Base-by-base conservation (phyloP, 2,329 filamentous ascomycete species). In the Conoideocrella luteorostrata region DNA sequence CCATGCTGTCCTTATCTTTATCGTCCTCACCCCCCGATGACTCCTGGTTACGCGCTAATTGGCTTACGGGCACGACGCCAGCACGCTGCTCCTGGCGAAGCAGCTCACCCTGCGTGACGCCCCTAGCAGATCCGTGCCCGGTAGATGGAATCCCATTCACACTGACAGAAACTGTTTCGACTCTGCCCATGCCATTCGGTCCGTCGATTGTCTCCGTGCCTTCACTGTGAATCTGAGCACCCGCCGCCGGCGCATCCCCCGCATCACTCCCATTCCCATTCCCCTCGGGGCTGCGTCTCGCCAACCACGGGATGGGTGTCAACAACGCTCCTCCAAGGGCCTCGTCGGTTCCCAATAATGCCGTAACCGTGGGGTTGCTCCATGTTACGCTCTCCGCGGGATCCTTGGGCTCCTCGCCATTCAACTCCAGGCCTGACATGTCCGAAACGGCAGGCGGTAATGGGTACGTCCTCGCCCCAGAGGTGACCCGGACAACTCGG, bases 241-340 rank as follows among this genome's bases (percentile, higher is more conserved):
- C 64, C 24, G 55, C 53, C 3, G 55, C 56, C 12, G 46, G 22
- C 10, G 35, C 41, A 24, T 7, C 20, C 22, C 11, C 22, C 37
- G 2, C 45, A 20, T 35, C 21, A 47, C 12, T 7, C 46, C 45
- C 6, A n/a, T 55, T 55, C 6, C 52, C 53, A 40, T 39, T 53
- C 44, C 52, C 59, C 43, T 62, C 58, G 4, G 60, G 58, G 23
- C 60, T 62, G 29, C 53, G 58, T 32, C 68, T 64, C 21, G 66
- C 72, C 40, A 97, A 69, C 93, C 93, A 98, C 0, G 90, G 87
- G 45, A 98, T 97, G 1, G 91, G 93, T 1, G 91, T 97, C 39
- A 98, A 72, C 15, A 96, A 72, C 0, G 93, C 93, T 6, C 93
- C 93, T 18, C 91, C 91, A 1, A 97, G 70, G 11, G 84, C 85